Base-by-base conservation (phyloP, 108 stramenopile species). In the Skeletonema grethae region DNA sequence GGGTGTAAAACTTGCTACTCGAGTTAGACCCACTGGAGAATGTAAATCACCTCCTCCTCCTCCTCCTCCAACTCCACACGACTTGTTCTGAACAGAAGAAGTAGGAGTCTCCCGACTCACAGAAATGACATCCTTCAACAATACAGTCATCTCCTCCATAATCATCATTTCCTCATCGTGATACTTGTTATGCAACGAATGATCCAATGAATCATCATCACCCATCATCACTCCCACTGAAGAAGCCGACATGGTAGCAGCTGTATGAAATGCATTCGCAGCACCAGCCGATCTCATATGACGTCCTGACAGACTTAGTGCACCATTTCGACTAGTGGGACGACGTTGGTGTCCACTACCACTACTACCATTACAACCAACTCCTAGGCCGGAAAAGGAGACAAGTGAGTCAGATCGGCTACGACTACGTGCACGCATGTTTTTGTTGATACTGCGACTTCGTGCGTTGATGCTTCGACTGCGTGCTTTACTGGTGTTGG, bases 241-340 rank as follows among this genome's bases (percentile, higher is more conserved):
- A 28, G 25, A 28, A 28, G 25, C 25, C 25, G 25, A 1, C 0
- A 1, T 28, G 32, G 32, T 34, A 34, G 25, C 25, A 1, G 55
- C 30, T 9, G 67, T 29, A 9, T 39, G 29, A 12, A 67, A 67
- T 32, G 30, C 67, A 32, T 28, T 56, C 2, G 67, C 67, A 4
- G 67, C 67, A 22, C 67, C 25, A 2, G 48, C 30, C 13, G 46
- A 50, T 20, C 67, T 45, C 29, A 66, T 46, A 13, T 11, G 60
- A 16, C 60, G 35, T 32, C 60, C 16, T 6, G 20, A 22, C 0
- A 32, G 30, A 20, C 67, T 67, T 6, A 41, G 0, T 1, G 65
- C 43, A 12, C 46, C 31, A 35, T 31, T 24, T 2, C 65, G 65
- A 66, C 65, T 66, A 2, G 18, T 46, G 11, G 43, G 11, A n/a